Conservation (phyloP, 805 yeast species). For the Metschnikowia matae region DNA sequence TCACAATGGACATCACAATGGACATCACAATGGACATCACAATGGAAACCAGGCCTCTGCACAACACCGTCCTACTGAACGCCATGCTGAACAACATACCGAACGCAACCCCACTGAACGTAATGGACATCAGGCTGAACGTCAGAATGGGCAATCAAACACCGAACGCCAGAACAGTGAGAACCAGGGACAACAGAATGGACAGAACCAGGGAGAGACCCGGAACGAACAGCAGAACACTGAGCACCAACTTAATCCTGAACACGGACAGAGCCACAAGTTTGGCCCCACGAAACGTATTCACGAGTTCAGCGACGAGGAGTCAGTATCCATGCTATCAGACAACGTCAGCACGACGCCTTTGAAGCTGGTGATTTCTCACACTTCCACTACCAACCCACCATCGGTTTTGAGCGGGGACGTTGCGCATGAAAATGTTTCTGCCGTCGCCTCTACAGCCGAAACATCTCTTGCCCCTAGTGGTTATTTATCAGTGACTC, state of each 20-base stretch:
- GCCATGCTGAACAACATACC: too few relatives aligned
- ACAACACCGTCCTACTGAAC: too few relatives aligned
- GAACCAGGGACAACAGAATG: background rate
- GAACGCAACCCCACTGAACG: too few relatives aligned
- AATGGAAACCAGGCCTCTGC: too few relatives aligned
- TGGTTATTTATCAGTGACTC: constrained; percentile 17
- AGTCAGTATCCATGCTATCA: constrained; percentile 11
- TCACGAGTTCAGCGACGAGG: constrained; percentile 14
- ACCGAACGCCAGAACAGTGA: background rate
- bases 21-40: background rate
- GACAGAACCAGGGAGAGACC: too few relatives aligned
- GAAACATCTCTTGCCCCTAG: constrained; percentile 50
- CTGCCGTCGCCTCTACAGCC: constrained; percentile 43
- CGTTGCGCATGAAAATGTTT: constrained; percentile 24
- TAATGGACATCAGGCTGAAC: too few relatives aligned
- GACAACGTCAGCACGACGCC: constrained; percentile 49
- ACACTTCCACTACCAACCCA: constrained; percentile 34
- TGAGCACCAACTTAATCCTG: constrained; percentile 3
- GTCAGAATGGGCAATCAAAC: background rate
- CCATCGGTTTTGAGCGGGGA: constrained; percentile 37
- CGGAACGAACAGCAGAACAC: background rate
- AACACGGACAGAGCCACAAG: constrained; percentile 4
- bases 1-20: background rate
- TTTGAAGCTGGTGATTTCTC: constrained; percentile 41
- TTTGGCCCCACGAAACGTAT: constrained; percentile 9